A percentile compares a stretch with the other conserved stretches of the same genome.
phyloP scores from a whole-genome alignment of 116 monocot species.

The Iris pallida region DNA sequence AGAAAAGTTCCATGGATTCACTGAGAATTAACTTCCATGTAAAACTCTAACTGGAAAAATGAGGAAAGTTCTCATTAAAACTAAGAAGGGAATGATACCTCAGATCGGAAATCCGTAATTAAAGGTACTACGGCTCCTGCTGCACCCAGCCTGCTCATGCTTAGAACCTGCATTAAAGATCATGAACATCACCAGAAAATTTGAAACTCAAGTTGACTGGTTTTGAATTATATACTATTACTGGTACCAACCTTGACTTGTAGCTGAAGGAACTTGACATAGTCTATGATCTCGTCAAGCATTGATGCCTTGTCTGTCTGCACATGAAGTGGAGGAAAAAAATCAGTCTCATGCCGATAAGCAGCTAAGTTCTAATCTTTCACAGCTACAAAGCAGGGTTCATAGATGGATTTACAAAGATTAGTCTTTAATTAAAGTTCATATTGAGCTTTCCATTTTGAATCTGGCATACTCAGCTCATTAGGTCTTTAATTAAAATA shows the following conservation, averaged over 20 bases:
- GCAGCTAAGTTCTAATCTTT: background rate
- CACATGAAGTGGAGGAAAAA: conserved; percentile 17
- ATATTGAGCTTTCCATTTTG: too few relatives aligned
- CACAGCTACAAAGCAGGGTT: too few relatives aligned
- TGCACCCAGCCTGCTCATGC: conserved; percentile 90
- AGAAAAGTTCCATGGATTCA: too few relatives aligned
- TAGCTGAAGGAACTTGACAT: conserved; percentile 90
- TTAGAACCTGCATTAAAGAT: conserved; percentile 57
- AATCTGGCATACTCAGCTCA: too few relatives aligned
- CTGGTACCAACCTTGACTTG: conserved; percentile 79
- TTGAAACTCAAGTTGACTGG: background rate
- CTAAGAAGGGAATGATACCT: conserved; percentile 31
- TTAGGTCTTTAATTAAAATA: too few relatives aligned
- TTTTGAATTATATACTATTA: conserved; percentile 4
- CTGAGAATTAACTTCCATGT: background rate
- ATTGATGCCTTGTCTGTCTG: conserved; percentile 94
- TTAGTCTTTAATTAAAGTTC: too few relatives aligned
- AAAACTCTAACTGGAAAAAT: background rate
- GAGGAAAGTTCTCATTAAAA: background rate
- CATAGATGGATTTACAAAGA: too few relatives aligned
- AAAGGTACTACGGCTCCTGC: conserved; percentile 77
- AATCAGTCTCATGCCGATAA: background rate
- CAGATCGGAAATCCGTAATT: conserved; percentile 58
- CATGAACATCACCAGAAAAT: conserved; percentile 6
- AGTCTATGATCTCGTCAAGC: conserved; percentile 94